Conservation (phyloP, 176 grass and related monocot species). For the Canna indica region DNA sequence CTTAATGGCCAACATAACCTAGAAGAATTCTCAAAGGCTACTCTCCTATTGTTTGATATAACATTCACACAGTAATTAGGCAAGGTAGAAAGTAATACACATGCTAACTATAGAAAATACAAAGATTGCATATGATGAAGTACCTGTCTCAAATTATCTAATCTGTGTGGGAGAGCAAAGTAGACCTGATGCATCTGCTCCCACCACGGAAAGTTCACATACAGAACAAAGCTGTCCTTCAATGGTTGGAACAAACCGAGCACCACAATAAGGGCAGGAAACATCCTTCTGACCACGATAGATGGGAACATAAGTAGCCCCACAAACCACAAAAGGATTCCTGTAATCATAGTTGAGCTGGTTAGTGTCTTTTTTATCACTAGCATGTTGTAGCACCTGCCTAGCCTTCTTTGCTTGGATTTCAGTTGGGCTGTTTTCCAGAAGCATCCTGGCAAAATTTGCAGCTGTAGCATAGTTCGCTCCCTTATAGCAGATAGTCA, state of each 20-base stretch:
- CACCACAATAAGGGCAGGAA: constrained; percentile 74
- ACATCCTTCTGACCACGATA: constrained; percentile 95
- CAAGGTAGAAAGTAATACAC: no score
- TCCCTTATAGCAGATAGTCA: constrained; percentile 62
- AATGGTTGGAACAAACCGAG: constrained; percentile 47
- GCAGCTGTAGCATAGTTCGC: constrained; percentile 59
- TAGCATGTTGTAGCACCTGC: constrained; percentile 54
- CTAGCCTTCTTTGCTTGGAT: constrained; percentile 68
- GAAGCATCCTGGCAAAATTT: constrained; percentile 80
- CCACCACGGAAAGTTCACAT: constrained; percentile 63
- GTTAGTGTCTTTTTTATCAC: constrained; percentile 38
- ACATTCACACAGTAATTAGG: no score
- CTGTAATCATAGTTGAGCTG: constrained; percentile 86
- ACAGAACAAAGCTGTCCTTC: constrained; percentile 88
- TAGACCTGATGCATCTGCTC: constrained; percentile 72
- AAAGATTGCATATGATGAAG: constrained; percentile 21
- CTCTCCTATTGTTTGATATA: no score
- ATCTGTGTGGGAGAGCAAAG: constrained; percentile 68
- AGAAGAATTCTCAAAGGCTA: no score
- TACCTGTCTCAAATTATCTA: constrained; percentile 49
- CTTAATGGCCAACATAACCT: no score
- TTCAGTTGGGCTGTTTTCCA: constrained; percentile 71
- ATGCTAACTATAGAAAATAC: constrained; percentile 14
- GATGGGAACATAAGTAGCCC: constrained; percentile 68
- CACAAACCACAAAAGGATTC: constrained; percentile 92